Evolutionary conservation across 352 stramenopile species (phyloP).

Genomic region (Phytophthora pseudosyringae): DNA sequence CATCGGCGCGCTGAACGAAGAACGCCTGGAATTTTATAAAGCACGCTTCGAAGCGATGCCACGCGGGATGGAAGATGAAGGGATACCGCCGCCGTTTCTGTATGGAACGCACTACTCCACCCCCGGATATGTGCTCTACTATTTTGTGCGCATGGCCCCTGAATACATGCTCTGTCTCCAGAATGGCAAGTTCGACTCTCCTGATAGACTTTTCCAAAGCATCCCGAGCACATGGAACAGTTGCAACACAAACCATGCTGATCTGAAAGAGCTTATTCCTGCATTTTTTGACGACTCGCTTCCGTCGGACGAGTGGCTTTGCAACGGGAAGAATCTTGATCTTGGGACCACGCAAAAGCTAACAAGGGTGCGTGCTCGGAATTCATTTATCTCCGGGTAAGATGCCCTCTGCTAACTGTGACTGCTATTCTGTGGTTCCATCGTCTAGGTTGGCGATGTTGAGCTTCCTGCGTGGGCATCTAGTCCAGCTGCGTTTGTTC

Average conservation of each 20-base stretch:
- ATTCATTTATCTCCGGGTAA: background rate
- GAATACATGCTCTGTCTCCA: conserved; percentile 97
- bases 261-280: conserved; percentile 99
- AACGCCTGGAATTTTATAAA: conserved; percentile 90
- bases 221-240: conserved; percentile 94
- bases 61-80: conserved; percentile 80
- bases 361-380: conserved; percentile 47
- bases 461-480: conserved; percentile 94
- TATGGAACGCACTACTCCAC: conserved; percentile 96
- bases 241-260: conserved; percentile 87
- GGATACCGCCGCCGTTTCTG: conserved; percentile 93
- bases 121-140: conserved; percentile 97
- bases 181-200: conserved; percentile 98
- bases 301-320: conserved; percentile 89
- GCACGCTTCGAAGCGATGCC: conserved; percentile 93
- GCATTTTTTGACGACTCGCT: conserved; percentile 97
- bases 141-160: conserved; percentile 97
- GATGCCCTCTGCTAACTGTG: conserved; percentile 3
- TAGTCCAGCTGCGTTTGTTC: conserved; percentile 80
- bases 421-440: conserved; percentile 3
- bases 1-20: conserved; percentile 93
- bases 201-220: conserved; percentile 97
- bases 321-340: conserved; percentile 96
- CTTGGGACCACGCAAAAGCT: conserved; percentile 94
- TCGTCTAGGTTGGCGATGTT: conserved; percentile 91